These are phyloP conservation scores for Ascomycota sp. DNA, from an alignment of 2,329 filamentous ascomycete genomes.

Conservation along the genomic window DNA sequence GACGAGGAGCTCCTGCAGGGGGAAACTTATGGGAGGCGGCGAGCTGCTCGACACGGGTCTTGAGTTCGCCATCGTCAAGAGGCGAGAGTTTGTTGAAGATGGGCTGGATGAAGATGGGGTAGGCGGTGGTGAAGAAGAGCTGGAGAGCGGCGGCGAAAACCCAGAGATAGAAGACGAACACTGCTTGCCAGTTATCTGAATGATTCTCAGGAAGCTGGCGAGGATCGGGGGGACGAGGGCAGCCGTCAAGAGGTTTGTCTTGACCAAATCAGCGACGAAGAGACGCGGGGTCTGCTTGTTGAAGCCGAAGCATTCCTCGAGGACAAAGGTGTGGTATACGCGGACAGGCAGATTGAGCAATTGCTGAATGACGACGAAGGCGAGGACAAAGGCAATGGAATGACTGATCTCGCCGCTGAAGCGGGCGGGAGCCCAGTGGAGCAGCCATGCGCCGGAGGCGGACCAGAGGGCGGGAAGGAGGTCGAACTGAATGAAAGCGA, in stretches of 20 bases:
- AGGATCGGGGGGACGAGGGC: conserved; percentile 73
- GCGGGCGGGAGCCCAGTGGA: conserved; percentile 51
- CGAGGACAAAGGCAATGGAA: conserved; percentile 78
- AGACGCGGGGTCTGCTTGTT: conserved; percentile 90
- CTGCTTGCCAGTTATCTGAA: conserved; percentile 77
- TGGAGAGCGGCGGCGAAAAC: conserved; percentile 76
- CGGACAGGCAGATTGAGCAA: conserved; percentile 58
- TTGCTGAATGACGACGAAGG: conserved; percentile 67
- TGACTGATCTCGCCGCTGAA: conserved; percentile 89
- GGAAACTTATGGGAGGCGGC: conserved; percentile 77
- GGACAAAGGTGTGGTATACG: conserved; percentile 85
- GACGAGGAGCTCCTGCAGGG: conserved; percentile 72
- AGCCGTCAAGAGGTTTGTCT: conserved; percentile 66
- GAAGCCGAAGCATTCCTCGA: conserved; percentile 95
- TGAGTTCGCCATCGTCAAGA: conserved; percentile 68
- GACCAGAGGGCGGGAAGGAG: conserved; percentile 81
- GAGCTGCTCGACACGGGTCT: conserved; percentile 69
- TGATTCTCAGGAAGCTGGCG: conserved; percentile 79
- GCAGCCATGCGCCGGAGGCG: conserved; percentile 53
- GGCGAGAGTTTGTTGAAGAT: conserved; percentile 97
- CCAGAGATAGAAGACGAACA: conserved; percentile 99
- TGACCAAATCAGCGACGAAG: conserved; percentile 79
- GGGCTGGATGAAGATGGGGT: conserved; percentile 82
- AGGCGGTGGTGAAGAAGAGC: conserved; percentile 87
- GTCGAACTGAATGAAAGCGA: conserved; percentile 78